These are phyloP conservation scores for Sarcomyxa edulis DNA, from an alignment of 768 basidiomycete species.

Conservation along the genomic window DNA sequence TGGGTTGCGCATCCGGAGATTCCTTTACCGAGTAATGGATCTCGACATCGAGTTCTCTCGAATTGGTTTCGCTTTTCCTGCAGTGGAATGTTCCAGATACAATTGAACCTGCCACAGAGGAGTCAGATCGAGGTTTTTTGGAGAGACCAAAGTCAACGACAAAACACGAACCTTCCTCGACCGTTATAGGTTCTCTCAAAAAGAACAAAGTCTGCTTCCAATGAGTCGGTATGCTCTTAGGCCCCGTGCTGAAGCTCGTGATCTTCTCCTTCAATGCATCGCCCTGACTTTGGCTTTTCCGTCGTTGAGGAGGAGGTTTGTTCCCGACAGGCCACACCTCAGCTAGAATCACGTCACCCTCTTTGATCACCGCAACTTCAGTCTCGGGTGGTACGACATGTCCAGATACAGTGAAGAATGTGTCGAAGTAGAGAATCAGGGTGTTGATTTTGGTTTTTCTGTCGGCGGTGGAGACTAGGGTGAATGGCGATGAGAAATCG, in stretches of 20 bases:
- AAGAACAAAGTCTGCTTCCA: conserved; percentile 97
- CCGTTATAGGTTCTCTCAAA: conserved; percentile 70
- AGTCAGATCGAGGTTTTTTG: not conserved
- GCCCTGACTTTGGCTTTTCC: conserved; percentile 39
- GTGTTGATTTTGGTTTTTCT: conserved; percentile 65
- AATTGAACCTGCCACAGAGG: conserved; percentile 47
- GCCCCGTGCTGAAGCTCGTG: conserved; percentile 88
- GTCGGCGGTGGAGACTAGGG: conserved; percentile 56
- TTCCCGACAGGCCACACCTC: conserved; percentile 80
- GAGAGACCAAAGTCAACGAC: conserved; percentile 15
- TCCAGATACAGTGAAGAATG: conserved; percentile 72
- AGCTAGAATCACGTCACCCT: conserved; percentile 59
- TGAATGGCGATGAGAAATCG: conserved; percentile 76
- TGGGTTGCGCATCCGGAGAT: conserved; percentile 26
- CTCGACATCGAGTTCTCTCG: conserved; percentile 87
- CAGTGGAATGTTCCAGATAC: conserved; percentile 82
- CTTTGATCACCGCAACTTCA: conserved; percentile 49
- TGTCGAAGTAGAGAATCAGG: conserved; percentile 92
- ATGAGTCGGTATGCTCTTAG: conserved; percentile 82
- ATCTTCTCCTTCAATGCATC: conserved; percentile 43
- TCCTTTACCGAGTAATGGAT: conserved; percentile 65
- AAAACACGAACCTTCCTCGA: conserved; percentile 72
- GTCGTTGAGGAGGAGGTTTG: conserved; percentile 51
- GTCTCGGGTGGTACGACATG: conserved; percentile 46
- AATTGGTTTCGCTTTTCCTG: conserved; percentile 73